A percentile compares a stretch with the other conserved stretches of the same genome.
Evolutionary conservation across 352 stramenopile genomes (phyloP).

Genomic region (Phytopythium cucurbitacearum): DNA sequence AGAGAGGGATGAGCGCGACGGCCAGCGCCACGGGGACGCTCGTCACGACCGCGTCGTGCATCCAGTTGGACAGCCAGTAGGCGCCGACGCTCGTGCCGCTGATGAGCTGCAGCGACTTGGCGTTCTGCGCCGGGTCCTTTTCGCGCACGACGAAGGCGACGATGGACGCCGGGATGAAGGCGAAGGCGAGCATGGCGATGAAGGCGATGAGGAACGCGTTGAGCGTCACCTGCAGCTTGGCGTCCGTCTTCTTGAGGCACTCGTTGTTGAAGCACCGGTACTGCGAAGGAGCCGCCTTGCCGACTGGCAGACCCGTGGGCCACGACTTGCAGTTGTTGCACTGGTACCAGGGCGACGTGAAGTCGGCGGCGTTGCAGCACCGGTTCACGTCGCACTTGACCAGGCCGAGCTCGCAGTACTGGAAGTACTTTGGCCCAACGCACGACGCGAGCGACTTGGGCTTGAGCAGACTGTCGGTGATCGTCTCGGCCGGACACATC

Average conservation of each 20-base stretch:
- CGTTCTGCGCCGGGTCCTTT: slow-evolving; percentile 44
- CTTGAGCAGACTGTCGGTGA: slow-evolving; percentile 18
- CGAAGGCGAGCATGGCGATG: slow-evolving; percentile 38
- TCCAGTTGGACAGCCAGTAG: slow-evolving; percentile 42
- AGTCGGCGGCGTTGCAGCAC: slow-evolving; percentile 34
- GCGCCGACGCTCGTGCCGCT: slow-evolving; percentile 29
- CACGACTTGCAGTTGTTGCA: slow-evolving; percentile 21
- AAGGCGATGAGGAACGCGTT: slow-evolving; percentile 37
- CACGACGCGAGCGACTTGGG: slow-evolving; percentile 1
- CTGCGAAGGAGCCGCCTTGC: background rate
- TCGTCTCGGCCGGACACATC: slow-evolving; percentile 14
- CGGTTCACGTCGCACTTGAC: slow-evolving; percentile 26
- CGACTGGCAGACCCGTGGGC: background rate
- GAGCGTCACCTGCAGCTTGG: slow-evolving; percentile 37
- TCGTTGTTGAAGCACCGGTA: slow-evolving; percentile 17
- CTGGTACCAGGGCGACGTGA: slow-evolving; percentile 33
- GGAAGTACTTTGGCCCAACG: slow-evolving; percentile 12
- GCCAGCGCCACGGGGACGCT: slow-evolving; percentile 22
- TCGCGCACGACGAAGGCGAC: slow-evolving; percentile 45
- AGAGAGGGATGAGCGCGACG: slow-evolving; percentile 19
- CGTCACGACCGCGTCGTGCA: slow-evolving; percentile 29
- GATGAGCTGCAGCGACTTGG: slow-evolving; percentile 45
- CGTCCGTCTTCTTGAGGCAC: slow-evolving; percentile 22
- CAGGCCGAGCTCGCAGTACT: slow-evolving; percentile 36
- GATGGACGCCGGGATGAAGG: slow-evolving; percentile 37